Percentiles rank a stretch among this genome's conserved stretches.
phyloP scores from a whole-genome alignment of 169 alveolate species.

The Besnoitia besnoiti region DNA sequence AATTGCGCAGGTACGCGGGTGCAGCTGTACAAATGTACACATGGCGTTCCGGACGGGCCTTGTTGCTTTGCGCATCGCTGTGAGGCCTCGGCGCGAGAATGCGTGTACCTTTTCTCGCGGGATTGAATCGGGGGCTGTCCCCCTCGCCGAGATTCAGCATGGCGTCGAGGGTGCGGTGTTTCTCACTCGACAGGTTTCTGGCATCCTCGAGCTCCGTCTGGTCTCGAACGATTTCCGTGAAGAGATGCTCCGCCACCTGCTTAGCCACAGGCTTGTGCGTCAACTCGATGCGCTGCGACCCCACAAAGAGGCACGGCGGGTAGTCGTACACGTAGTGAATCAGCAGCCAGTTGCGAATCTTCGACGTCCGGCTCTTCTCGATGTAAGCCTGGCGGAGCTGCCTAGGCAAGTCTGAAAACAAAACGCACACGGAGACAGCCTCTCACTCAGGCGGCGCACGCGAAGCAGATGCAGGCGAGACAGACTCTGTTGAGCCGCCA shows the following conservation, averaged over 20 bases:
- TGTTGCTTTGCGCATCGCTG: no score
- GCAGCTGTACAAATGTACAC: no score
- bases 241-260: conserved; percentile 51
- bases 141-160: no score
- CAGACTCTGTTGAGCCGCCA: no score
- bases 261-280: conserved; percentile 42
- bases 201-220: neutral
- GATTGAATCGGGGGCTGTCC: no score
- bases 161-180: no score
- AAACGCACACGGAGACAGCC: neutral
- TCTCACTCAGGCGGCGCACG: neutral
- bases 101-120: no score
- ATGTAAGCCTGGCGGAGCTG: conserved; percentile 54
- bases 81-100: no score
- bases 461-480: neutral
- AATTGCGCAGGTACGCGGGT: no score
- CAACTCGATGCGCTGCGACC: conserved; percentile 43
- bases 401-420: conserved; percentile 31
- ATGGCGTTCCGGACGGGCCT: no score
- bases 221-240: conserved; percentile 34
- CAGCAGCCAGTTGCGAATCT: conserved; percentile 63
- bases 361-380: conserved; percentile 53
- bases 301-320: conserved; percentile 53
- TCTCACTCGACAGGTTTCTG: no score
- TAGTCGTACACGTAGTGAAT: conserved; percentile 58